Evolutionary conservation across 2,329 filamentous ascomycete species (phyloP), one percentile per base, ranked within the genome.

Genomic region (Cyphellophora attinorum): DNA sequence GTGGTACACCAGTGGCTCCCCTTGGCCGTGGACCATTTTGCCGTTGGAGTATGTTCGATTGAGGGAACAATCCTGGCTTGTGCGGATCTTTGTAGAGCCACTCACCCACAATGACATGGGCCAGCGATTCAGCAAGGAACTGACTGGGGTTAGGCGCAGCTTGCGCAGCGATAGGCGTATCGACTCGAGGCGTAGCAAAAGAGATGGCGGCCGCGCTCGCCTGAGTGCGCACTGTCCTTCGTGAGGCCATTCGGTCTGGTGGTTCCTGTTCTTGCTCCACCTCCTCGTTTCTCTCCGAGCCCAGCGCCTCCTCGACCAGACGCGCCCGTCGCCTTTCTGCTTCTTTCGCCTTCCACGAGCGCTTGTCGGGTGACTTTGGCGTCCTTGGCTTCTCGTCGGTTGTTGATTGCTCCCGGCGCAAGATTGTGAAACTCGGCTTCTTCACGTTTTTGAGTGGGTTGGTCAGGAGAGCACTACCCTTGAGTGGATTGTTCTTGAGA

Each of bases 31-130:
- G 29, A 12, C 29, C 29, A 11, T 18, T 16, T 12, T 31, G 29
- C 3, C 29, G 29, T 11, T 31, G 29, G 3, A 31, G 18, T 4
- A 31, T 31, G 29, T 31, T 31, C 5, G 29, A 16, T 18, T 31
- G 29, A 19, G 29, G 29, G 15, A 31, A 18, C 29, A 31, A 19
- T 19, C 29, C 29, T 19, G 29, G 29, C 17, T 31, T 31, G 19
- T 31, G 13, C 2, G 29, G 29, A 19, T 31, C 29, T 31, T 31
- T 31, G 29, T 18, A 31, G 4, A 31, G 29, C 29, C 29, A 31
- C 19, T 31, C 29, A 6, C 29, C 29, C 2, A 31, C 29, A 31
- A 31, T 31, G 29, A 31, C 29, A 31, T 31, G 29, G 13, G 29
- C 29, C 18, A 31, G 29, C 6, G 29, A 31, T 19, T 31, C 29